Conservation (phyloP, 2,329 filamentous ascomycete genomes). For the Scytalidium sp. region DNA sequence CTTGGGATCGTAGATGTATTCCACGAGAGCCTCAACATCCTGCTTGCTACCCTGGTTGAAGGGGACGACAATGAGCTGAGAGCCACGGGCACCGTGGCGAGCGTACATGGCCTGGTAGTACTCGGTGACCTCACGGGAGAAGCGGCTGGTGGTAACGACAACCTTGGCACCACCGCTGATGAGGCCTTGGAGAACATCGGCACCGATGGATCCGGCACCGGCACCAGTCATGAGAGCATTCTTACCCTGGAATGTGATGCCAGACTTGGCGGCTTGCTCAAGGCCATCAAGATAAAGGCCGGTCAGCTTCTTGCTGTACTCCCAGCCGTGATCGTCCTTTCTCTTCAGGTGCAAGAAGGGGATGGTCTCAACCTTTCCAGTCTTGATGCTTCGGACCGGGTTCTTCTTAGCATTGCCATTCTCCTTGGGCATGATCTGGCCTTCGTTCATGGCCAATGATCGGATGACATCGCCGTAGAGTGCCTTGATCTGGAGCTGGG, state of each 20-base stretch:
- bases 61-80: conserved; percentile 94
- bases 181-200: conserved; percentile 91
- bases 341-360: conserved; percentile 97
- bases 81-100: conserved; percentile 87
- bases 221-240: conserved; percentile 98
- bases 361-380: conserved; percentile 92
- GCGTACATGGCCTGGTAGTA: conserved; percentile 99
- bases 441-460: conserved; percentile 95
- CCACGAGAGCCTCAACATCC: conserved; percentile 87
- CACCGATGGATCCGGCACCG: conserved; percentile 95
- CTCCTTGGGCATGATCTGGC: conserved; percentile 90
- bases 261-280: conserved; percentile 81
- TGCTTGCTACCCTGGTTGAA: conserved; percentile 99
- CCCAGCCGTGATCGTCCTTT: conserved; percentile 91
- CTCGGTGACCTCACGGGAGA: conserved; percentile 95
- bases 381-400: conserved; percentile 54
- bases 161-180: conserved; percentile 97
- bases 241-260: conserved; percentile 91
- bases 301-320: conserved; percentile 99
- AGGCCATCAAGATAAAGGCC: conserved; percentile 88
- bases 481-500: conserved; percentile 93
- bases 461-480: conserved; percentile 93
- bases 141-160: conserved; percentile 92
- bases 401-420: conserved; percentile 58
- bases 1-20: conserved; percentile 97